Evolutionary conservation across 2,329 filamentous ascomycete genomes (phyloP).

Genomic region (Spiromastix sp.): DNA sequence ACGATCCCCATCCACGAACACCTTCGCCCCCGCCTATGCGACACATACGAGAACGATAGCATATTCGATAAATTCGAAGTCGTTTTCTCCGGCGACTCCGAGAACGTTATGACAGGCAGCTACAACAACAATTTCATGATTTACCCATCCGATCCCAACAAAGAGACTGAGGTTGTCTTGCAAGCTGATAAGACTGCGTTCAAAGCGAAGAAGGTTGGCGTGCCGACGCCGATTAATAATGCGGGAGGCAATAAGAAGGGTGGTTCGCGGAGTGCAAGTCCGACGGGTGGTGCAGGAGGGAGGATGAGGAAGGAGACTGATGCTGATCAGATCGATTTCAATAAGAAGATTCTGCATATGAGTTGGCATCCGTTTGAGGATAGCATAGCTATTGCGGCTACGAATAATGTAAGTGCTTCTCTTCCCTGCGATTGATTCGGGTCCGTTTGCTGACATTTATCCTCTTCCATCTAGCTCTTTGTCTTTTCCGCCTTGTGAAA

Average conservation of each 20-base stretch:
- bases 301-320: slow-evolving; percentile 99
- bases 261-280: slow-evolving; percentile 77
- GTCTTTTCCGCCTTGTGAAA: slow-evolving; percentile 65
- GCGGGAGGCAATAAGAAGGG: slow-evolving; percentile 82
- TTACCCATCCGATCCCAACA: slow-evolving; percentile 89
- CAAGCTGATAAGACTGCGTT: slow-evolving; percentile 98
- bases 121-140: slow-evolving; percentile 99
- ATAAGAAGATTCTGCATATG: slow-evolving; percentile 99
- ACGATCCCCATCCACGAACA: slow-evolving; percentile 99
- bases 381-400: slow-evolving; percentile 97
- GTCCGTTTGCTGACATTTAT: slow-evolving; percentile 12
- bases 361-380: slow-evolving; percentile 99
- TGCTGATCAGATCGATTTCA: slow-evolving; percentile 98
- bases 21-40: slow-evolving; percentile 82
- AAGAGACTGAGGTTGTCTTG: slow-evolving; percentile 92
- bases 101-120: slow-evolving; percentile 99
- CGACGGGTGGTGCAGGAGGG: slow-evolving; percentile 67
- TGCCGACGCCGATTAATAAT: slow-evolving; percentile 93
- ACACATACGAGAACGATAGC: slow-evolving; percentile 98
- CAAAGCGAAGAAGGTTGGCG: slow-evolving; percentile 99
- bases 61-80: slow-evolving; percentile 99
- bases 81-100: slow-evolving; percentile 93
- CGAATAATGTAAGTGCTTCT: slow-evolving; percentile 78
- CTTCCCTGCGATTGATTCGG: background rate
- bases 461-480: slow-evolving; percentile 47